Percentiles rank a stretch among this genome's conserved stretches.
Conservation (phyloP, 2,329 filamentous ascomycete species). For the Nannizzia gypsea region DNA sequence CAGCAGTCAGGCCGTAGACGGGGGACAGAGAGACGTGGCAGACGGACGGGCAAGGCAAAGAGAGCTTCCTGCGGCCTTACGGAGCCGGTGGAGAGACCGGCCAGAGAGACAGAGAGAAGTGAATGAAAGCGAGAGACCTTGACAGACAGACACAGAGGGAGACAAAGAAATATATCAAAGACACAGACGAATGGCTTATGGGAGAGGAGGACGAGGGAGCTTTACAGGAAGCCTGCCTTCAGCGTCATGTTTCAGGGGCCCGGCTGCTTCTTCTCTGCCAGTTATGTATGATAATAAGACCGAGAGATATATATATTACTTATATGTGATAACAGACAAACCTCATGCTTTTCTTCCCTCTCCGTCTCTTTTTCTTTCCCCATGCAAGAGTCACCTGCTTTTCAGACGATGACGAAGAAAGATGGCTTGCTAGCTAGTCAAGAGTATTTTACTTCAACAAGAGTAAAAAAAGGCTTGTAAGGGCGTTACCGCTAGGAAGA, state of each 20-base stretch:
- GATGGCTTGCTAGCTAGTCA: not conserved
- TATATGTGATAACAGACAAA: too few relatives aligned
- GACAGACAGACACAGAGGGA: not conserved
- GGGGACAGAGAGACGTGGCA: not conserved
- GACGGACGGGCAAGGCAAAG: not conserved
- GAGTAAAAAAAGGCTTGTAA: not conserved
- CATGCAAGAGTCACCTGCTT: not conserved
- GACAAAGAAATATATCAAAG: too few relatives aligned
- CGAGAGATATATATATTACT: too few relatives aligned
- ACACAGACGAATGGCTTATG: too few relatives aligned
- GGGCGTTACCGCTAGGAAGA: slow-evolving; percentile 1
- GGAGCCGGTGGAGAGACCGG: slow-evolving; percentile 10
- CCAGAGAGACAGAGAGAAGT: slow-evolving; percentile 1
- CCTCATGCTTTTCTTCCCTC: not conserved
- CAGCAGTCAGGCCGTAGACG: not conserved
- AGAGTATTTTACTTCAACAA: not conserved
- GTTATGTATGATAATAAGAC: not conserved
- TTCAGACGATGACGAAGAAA: not conserved
- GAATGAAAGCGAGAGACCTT: not conserved
- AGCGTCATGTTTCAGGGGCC: not conserved
- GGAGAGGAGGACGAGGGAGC: not conserved
- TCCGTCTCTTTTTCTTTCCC: not conserved
- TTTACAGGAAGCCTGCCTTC: not conserved
- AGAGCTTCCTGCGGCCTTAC: slow-evolving; percentile 11
- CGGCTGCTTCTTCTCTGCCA: not conserved